A percentile compares a stretch with the other conserved stretches of the same genome.
These are phyloP conservation scores for Pichia kluyveri DNA, from an alignment of 805 yeast genomes.

Conservation along the genomic window DNA sequence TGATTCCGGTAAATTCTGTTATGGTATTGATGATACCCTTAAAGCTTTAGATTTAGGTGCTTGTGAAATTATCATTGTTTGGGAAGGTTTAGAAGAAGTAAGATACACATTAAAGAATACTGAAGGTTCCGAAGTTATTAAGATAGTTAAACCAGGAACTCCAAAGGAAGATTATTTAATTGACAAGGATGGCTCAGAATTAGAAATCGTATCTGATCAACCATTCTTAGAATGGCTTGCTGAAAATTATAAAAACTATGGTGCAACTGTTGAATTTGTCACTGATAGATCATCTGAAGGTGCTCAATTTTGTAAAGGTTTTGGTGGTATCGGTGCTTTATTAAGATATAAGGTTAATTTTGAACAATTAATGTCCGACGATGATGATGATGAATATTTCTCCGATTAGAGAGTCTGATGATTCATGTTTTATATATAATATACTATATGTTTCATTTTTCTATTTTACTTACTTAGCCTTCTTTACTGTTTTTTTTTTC, in stretches of 20 bases:
- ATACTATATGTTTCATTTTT: slow-evolving; percentile 1
- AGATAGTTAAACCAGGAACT: slow-evolving; percentile 62
- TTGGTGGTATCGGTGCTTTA: slow-evolving; percentile 98
- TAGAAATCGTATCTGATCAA: slow-evolving; percentile 81
- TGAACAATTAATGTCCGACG: slow-evolving; percentile 85
- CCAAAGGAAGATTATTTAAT: slow-evolving; percentile 67
- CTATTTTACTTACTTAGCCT: background rate
- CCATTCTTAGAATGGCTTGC: slow-evolving; percentile 95
- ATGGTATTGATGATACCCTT: slow-evolving; percentile 92
- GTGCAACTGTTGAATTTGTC: slow-evolving; percentile 93
- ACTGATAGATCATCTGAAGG: slow-evolving; percentile 97
- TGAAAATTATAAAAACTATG: slow-evolving; percentile 87
- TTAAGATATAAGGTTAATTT: slow-evolving; percentile 95
- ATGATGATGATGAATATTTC: slow-evolving; percentile 70
- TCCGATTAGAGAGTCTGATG: slow-evolving; percentile 29
- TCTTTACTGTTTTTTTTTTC: slow-evolving; percentile 1
- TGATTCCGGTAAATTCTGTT: slow-evolving; percentile 96
- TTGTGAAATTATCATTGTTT: slow-evolving; percentile 84
- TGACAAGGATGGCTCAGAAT: slow-evolving; percentile 82
- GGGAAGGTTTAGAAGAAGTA: slow-evolving; percentile 79
- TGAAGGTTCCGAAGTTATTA: slow-evolving; percentile 70
- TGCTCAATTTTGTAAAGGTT: slow-evolving; percentile 95
- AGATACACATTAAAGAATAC: slow-evolving; percentile 79
- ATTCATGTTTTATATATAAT: background rate
- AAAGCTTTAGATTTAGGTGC: slow-evolving; percentile 97